Conservation (phyloP, 805 yeast species). For the Pichia occidentalis region DNA sequence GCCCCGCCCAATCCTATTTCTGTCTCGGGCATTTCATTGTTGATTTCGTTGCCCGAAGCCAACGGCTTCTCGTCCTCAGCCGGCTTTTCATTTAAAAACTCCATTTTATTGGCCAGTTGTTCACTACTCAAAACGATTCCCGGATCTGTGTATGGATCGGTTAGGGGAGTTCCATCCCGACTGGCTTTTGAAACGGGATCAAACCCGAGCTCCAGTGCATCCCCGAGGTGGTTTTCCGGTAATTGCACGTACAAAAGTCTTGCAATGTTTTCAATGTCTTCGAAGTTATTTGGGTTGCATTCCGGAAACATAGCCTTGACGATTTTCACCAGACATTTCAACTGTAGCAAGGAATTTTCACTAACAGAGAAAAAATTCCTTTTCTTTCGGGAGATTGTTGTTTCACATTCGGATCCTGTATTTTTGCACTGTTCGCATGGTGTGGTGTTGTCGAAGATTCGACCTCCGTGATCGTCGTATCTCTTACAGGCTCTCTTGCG, state of each 20-base stretch:
- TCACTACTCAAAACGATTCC: no score
- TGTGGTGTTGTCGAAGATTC: constrained; percentile 21
- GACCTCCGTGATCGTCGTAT: constrained; percentile 14
- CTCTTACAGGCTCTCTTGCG: constrained; percentile 32
- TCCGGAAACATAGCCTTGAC: constrained; percentile 32
- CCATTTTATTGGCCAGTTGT: no score
- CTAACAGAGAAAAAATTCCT: constrained; percentile 27
- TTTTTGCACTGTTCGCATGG: constrained; percentile 28
- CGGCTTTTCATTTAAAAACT: no score
- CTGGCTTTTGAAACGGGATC: no score
- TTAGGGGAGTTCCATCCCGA: no score
- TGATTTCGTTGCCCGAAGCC: neutral
- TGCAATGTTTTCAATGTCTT: constrained; percentile 30
- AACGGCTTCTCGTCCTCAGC: no score
- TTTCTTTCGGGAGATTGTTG: constrained; percentile 29
- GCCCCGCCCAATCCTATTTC: constrained; percentile 16
- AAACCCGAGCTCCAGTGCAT: no score
- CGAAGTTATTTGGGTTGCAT: constrained; percentile 31
- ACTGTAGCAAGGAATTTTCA: constrained; percentile 32
- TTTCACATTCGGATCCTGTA: constrained; percentile 24
- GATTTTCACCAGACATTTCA: constrained; percentile 28
- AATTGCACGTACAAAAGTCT: constrained; percentile 15
- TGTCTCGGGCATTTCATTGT: constrained; percentile 10
- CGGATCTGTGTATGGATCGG: no score
- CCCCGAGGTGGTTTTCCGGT: constrained; percentile 12